Base-by-base conservation (phyloP, 2,329 filamentous ascomycete species). In the Fusarium chuoi region DNA sequence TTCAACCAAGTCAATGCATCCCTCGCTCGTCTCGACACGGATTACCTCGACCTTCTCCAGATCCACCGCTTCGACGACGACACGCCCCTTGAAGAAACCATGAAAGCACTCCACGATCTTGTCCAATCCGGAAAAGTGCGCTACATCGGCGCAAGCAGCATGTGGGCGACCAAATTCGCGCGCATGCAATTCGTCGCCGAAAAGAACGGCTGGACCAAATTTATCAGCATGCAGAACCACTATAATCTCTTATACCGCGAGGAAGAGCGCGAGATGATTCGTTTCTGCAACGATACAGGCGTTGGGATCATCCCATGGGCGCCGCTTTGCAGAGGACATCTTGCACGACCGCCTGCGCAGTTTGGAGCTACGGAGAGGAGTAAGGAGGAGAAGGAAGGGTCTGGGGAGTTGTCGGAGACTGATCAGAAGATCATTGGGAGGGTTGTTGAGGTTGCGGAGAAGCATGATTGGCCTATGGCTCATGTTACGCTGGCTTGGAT, bases 191-290 rank as follows among this genome's bases (percentile, higher is more conserved):
- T 85, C 48, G 81, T 82, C 4, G 89, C 89, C 4, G 85, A 89
- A 57, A 85, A 85, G 72, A 82, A 89, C 55, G 85, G 86, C 13
- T 90, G 87, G 88, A 87, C 85, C 0, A 87, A 89, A 73, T 89
- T 90, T 62, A 80, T 89, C 41, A 85, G 82, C 17, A 90, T 90
- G 88, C 88, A 90, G 71, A 88, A 89, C 65, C 82, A 85, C 20
- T 87, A 90, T 71, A 89, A 86, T 60, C 77, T 88, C 1, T 70
- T 87, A 1, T 90, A 90, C 71, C 84, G 90, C 3, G 90, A 92
- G 73, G 90, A 92, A 60, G 90, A 85, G 74, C 79, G 82, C 1
- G 83, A 85, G 72, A 85, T 85, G 83, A 83, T 76, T 22, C 78
- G 81, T 1, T 86, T 82, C 64, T 86, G 84, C 56, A 81, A 83